Conservation (phyloP, 148 eudicot genomes). For the Bassia scoparia region DNA sequence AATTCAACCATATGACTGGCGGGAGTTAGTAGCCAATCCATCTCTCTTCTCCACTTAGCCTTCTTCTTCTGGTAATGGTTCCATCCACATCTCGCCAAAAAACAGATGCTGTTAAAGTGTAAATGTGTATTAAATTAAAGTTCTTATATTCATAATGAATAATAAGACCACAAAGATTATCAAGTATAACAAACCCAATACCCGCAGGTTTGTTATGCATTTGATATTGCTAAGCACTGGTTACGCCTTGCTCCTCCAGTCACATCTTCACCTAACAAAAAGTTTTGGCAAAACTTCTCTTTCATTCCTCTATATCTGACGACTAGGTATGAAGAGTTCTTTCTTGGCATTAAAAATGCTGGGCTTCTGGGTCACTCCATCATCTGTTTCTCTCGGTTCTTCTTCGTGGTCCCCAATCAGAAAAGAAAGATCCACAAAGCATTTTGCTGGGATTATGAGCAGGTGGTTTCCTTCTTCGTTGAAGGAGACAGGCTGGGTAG, state of each 20-base stretch:
- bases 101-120: slow-evolving; percentile 59
- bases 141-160: neutral
- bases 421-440: slow-evolving; percentile 55
- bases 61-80: slow-evolving; percentile 77
- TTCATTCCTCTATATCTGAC: slow-evolving; percentile 73
- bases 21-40: slow-evolving; percentile 91
- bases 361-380: slow-evolving; percentile 46
- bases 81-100: slow-evolving; percentile 99
- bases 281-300: slow-evolving; percentile 76
- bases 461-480: slow-evolving; percentile 66
- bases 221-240: slow-evolving; percentile 75
- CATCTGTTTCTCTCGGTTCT: slow-evolving; percentile 49
- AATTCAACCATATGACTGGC: slow-evolving; percentile 84
- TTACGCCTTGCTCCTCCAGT: slow-evolving; percentile 76
- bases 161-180: neutral
- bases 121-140: neutral
- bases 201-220: slow-evolving; percentile 87
- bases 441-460: slow-evolving; percentile 76
- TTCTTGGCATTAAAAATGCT: slow-evolving; percentile 39
- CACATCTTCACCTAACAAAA: slow-evolving; percentile 85
- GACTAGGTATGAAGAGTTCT: slow-evolving; percentile 35
- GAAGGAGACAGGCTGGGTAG: slow-evolving; percentile 41
- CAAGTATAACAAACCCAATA: slow-evolving; percentile 22
- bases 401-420: slow-evolving; percentile 53
- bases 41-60: slow-evolving; percentile 75